These are phyloP conservation scores for Candida pseudoviswanathii DNA, from an alignment of 1,139 yeast species.

Conservation along the genomic window DNA sequence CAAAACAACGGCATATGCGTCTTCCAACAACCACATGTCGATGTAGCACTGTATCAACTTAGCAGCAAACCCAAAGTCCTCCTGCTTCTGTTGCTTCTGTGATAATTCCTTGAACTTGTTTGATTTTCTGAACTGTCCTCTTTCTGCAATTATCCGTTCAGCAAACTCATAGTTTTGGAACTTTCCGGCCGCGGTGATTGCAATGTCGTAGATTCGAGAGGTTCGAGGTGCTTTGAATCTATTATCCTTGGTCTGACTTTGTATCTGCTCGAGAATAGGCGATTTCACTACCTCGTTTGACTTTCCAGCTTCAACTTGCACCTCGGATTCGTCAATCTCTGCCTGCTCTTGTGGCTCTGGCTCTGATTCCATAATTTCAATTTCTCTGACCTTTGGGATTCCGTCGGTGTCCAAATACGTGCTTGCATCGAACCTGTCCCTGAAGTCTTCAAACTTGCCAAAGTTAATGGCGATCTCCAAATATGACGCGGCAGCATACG, in stretches of 20 bases:
- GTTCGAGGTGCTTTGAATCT: constrained; percentile 41
- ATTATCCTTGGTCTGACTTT: neutral
- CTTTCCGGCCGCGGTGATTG: constrained; percentile 65
- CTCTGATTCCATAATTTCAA: constrained; percentile 11
- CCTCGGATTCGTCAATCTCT: neutral
- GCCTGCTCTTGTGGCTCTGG: neutral
- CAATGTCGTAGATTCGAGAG: constrained; percentile 59
- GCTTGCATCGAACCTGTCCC: constrained; percentile 47
- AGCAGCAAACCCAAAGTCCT: constrained; percentile 71
- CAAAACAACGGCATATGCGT: constrained; percentile 67
- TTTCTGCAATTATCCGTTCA: constrained; percentile 68
- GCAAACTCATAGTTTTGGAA: constrained; percentile 59
- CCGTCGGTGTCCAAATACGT: constrained; percentile 46
- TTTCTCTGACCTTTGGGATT: constrained; percentile 20
- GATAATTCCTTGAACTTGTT: constrained; percentile 43
- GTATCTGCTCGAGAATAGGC: constrained; percentile 26
- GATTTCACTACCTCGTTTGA: constrained; percentile 23
- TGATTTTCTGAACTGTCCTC: constrained; percentile 73
- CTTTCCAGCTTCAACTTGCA: constrained; percentile 13
- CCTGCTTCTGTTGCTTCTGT: constrained; percentile 39
- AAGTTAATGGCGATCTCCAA: constrained; percentile 57
- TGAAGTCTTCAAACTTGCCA: constrained; percentile 51
- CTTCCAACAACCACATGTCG: constrained; percentile 55
- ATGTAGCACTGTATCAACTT: constrained; percentile 60
- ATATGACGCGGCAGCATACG: constrained; percentile 50